A percentile compares a stretch with the other conserved stretches of the same genome.
Evolutionary conservation across 2,329 filamentous ascomycete species (phyloP).

Genomic region (Lecanosticta acicola): DNA sequence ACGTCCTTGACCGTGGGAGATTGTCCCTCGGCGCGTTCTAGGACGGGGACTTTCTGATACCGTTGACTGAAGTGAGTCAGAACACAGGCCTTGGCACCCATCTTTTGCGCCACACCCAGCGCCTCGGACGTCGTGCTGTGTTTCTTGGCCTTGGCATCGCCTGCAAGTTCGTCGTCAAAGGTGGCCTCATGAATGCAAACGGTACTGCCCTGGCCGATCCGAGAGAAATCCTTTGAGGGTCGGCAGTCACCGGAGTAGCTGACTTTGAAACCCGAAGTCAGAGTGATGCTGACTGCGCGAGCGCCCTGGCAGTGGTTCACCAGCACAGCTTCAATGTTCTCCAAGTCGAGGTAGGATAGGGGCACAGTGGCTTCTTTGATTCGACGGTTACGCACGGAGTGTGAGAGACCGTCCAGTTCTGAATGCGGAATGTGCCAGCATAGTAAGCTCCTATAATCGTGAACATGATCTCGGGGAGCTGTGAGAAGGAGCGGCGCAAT

Average conservation of each 20-base stretch:
- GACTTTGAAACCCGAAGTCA: slow-evolving; percentile 73
- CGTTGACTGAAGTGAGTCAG: slow-evolving; percentile 94
- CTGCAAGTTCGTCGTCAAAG: slow-evolving; percentile 77
- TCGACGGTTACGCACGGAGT: slow-evolving; percentile 13
- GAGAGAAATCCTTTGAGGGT: slow-evolving; percentile 63
- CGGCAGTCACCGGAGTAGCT: slow-evolving; percentile 94
- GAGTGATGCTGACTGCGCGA: slow-evolving; percentile 70
- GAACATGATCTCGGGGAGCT: too few species aligned
- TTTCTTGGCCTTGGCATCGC: slow-evolving; percentile 79
- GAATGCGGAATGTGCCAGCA: slow-evolving; percentile 31
- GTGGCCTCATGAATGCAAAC: slow-evolving; percentile 93
- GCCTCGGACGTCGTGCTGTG: slow-evolving; percentile 88
- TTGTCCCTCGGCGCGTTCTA: slow-evolving; percentile 37
- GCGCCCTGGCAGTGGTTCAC: slow-evolving; percentile 78
- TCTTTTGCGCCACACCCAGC: slow-evolving; percentile 65
- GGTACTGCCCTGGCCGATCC: slow-evolving; percentile 67
- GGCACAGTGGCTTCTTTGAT: slow-evolving; percentile 18
- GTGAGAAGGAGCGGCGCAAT: slow-evolving; percentile 48
- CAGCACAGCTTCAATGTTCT: slow-evolving; percentile 57
- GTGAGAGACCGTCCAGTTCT: slow-evolving; percentile 18
- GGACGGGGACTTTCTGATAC: slow-evolving; percentile 68
- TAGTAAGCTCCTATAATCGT: too few species aligned
- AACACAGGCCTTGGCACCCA: slow-evolving; percentile 74
- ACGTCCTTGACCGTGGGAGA: slow-evolving; percentile 17
- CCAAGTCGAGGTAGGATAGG: slow-evolving; percentile 54